Base-by-base conservation (phyloP, 441 rosid genomes). In the Melastoma candidum region DNA sequence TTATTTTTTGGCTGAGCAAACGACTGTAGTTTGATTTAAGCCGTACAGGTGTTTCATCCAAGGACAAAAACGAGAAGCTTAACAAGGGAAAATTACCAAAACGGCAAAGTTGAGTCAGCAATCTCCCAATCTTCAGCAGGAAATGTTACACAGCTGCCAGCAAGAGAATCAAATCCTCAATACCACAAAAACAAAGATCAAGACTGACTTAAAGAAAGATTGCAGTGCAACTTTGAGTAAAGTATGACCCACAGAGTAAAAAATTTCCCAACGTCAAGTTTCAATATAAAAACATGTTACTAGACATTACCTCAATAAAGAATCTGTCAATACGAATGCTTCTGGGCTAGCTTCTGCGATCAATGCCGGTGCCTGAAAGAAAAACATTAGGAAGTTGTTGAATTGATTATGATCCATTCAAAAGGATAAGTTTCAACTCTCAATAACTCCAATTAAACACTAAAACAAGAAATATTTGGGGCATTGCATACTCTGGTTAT, bases 101-200 rank as follows among this genome's bases (percentile, higher is more conserved):
- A 88, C 63, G 85, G 98, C 78, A 92, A 77, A 64, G 98, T 92
- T 57, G 98, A 92, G 76, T 87, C 98, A 12, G 98, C 94, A 74
- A 85, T 92, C 74, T 85, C 94, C 95, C 98, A 92, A 61, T 85
- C 92, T 63, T 87, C 98, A 74, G 84, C 77, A 68, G 98, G 94
- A 81, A 80, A 92, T 65, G 90, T 73, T 66, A 87, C 84, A 68
- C 98, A 92, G 54, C 98, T 92, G 82, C 61, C 61, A 69, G 47
- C 25, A 68, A 47, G 49, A 57, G 22, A 61, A 54, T 70, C 46
- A 48, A 41, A 56, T 69, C 6, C 41, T 32, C 41, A 32, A 32
- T 32, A 32, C 6, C 43, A 71, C 56, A 11, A 41, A 61, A 11
- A 22, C 7, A 56, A n/a, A 3, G 39, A 44, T 46, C 22, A 57